Conservation (phyloP, 1,284 basidiomycete species). For the Ganoderma lingzhi region DNA sequence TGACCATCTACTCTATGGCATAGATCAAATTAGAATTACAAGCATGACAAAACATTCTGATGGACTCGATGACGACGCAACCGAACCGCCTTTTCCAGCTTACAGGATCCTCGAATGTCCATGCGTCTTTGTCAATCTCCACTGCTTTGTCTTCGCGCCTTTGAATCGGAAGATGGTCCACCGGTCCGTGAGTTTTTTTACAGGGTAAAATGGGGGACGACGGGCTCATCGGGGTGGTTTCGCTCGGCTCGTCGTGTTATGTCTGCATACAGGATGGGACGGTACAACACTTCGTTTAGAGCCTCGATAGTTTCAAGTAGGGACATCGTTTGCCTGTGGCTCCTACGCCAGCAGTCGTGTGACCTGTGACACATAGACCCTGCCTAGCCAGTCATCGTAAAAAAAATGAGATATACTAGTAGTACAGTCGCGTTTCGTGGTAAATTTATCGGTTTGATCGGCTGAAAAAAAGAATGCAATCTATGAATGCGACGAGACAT, state of each 20-base stretch:
- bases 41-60: slow-evolving; percentile 6
- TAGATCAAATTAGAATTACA: not conserved
- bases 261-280: slow-evolving; percentile 84
- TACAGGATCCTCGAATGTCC: no score
- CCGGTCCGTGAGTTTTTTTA: slow-evolving; percentile 94
- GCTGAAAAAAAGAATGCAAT: no score
- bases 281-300: slow-evolving; percentile 51
- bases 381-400: no score
- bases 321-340: no score
- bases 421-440: no score
- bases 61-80: not conserved
- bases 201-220: slow-evolving; percentile 92
- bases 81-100: no score
- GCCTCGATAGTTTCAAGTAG: no score
- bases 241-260: slow-evolving; percentile 68
- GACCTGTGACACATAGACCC: no score
- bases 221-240: slow-evolving; percentile 68
- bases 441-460: no score
- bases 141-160: slow-evolving; percentile 78
- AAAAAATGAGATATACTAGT: no score
- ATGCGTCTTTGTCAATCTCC: slow-evolving; percentile 43
- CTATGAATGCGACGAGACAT: no score
- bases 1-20: not conserved
- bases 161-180: slow-evolving; percentile 77
- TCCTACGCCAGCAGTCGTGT: no score